Percentiles rank a stretch among this genome's conserved stretches.
phyloP scores from a whole-genome alignment of 148 eudicot genomes.

The Agrostemma githago region DNA sequence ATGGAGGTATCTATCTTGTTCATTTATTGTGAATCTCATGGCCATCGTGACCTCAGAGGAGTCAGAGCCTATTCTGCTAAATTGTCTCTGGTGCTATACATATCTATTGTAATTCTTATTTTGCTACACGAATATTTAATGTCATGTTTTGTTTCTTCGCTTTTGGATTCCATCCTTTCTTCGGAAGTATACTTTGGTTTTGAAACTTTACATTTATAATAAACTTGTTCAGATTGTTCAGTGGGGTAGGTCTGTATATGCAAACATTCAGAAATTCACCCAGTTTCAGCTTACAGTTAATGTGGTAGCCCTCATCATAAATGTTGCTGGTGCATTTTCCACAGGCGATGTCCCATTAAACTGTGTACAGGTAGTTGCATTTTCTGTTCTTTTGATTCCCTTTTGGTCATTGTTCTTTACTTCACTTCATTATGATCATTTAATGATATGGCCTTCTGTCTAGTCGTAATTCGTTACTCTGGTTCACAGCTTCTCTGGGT shows the following conservation, averaged over 20 bases:
- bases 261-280: slow-evolving; percentile 88
- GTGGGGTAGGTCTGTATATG: slow-evolving; percentile 96
- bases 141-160: neutral
- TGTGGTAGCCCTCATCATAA: slow-evolving; percentile 80
- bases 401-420: neutral
- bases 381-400: neutral
- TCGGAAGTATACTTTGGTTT: neutral
- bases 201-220: neutral
- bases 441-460: neutral
- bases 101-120: no score
- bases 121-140: neutral
- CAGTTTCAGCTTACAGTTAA: slow-evolving; percentile 96
- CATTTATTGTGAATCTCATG: neutral
- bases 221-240: slow-evolving; percentile 64
- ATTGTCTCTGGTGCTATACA: no score
- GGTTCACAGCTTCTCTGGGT: slow-evolving; percentile 84
- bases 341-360: slow-evolving; percentile 83
- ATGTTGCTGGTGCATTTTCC: slow-evolving; percentile 84
- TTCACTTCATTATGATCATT: neutral
- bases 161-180: neutral
- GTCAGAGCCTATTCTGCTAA: neutral
- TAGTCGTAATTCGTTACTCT: neutral
- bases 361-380: slow-evolving; percentile 68
- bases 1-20: neutral
- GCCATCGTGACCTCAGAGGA: neutral